phyloP scores from a whole-genome alignment of 2,329 filamentous ascomycete species.

The Paecilomyces formosus region DNA sequence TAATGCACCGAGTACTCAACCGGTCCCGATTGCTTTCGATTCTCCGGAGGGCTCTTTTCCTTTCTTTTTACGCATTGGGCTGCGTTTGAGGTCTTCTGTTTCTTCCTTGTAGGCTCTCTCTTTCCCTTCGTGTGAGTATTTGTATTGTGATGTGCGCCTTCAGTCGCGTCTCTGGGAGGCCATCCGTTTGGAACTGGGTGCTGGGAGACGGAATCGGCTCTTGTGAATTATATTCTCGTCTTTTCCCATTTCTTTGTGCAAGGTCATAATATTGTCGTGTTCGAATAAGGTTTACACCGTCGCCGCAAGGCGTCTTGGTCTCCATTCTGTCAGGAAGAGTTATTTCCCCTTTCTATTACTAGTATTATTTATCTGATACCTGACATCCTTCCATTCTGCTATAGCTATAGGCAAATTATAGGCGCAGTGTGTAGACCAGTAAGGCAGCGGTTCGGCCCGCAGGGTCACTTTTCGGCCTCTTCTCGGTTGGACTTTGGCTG shows the following conservation, averaged over 20 bases:
- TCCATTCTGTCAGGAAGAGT: background rate
- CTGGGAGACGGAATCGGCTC: background rate
- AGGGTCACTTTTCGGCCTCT: background rate
- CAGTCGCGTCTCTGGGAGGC: background rate
- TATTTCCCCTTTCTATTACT: background rate
- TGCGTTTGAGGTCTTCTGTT: conserved; percentile 11
- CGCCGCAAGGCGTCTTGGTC: background rate
- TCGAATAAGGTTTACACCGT: background rate
- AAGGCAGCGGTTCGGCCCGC: background rate
- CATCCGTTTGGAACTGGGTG: background rate
- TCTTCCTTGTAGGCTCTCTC: conserved; percentile 2
- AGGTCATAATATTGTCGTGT: background rate
- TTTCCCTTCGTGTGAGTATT: conserved; percentile 2
- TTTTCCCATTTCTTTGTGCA: background rate
- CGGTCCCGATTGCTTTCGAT: conserved; percentile 2
- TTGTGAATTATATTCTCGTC: background rate
- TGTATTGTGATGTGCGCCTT: background rate
- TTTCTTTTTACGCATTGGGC: conserved; percentile 13
- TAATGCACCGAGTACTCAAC: background rate
- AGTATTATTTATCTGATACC: background rate
- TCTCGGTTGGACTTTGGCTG: background rate
- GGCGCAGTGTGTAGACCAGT: background rate
- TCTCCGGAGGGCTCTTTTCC: conserved; percentile 5
- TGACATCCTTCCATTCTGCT: background rate
- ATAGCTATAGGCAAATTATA: background rate